Conservation (phyloP, 2,329 filamentous ascomycete species). For the Cladosporium austrohemisphaericum region DNA sequence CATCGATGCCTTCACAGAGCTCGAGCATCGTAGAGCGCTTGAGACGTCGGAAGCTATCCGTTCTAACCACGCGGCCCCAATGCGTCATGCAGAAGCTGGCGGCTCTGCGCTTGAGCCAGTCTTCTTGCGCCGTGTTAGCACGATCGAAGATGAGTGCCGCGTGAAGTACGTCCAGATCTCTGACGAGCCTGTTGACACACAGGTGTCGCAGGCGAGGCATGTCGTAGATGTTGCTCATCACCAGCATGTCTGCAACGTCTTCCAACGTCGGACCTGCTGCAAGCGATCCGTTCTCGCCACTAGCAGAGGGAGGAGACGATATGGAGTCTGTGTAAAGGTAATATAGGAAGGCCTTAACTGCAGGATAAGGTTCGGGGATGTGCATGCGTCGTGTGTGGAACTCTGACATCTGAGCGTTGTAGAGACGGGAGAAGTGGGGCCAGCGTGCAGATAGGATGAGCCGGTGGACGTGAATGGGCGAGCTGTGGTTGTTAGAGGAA, state of each 20-base stretch:
- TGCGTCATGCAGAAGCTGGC: conserved; percentile 86
- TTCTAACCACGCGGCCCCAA: conserved; percentile 92
- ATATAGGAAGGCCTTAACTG: conserved; percentile 90
- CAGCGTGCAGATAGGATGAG: conserved; percentile 92
- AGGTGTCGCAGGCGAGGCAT: conserved; percentile 88
- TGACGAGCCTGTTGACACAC: conserved; percentile 83
- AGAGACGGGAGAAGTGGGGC: conserved; percentile 92
- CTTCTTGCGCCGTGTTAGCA: conserved; percentile 82
- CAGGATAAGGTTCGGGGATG: conserved; percentile 91
- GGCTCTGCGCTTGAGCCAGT: conserved; percentile 86
- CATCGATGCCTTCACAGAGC: conserved; percentile 87
- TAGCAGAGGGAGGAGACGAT: conserved; percentile 31
- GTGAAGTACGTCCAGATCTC: conserved; percentile 90
- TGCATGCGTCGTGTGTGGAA: conserved; percentile 98
- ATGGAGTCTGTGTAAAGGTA: conserved; percentile 98
- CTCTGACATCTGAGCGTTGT: conserved; percentile 91
- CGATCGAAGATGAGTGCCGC: conserved; percentile 96
- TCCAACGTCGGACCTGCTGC: conserved; percentile 60
- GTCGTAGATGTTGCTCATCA: conserved; percentile 98
- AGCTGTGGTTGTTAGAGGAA: conserved; percentile 58
- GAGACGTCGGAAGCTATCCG: conserved; percentile 77
- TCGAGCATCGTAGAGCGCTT: conserved; percentile 79
- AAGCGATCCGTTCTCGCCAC: conserved; percentile 22
- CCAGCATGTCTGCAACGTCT: conserved; percentile 88
- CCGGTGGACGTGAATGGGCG: conserved; percentile 89